These are phyloP conservation scores for Penicillium sp. DNA, from an alignment of 2,329 filamentous ascomycete genomes.

Conservation along the genomic window DNA sequence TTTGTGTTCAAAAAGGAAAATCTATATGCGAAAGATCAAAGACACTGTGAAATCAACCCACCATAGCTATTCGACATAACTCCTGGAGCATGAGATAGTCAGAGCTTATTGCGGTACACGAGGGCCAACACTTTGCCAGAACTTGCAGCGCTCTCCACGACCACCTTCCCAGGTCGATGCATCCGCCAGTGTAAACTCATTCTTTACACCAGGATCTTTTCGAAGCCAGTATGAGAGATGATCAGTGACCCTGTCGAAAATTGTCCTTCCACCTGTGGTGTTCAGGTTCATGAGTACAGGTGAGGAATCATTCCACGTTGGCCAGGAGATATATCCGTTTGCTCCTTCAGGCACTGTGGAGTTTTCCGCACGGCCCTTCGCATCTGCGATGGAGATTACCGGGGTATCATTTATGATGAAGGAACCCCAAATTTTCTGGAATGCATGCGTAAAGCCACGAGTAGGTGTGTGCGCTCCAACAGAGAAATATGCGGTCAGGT, in stretches of 20 bases:
- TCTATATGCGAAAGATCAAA: neutral
- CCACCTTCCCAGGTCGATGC: slow-evolving; percentile 52
- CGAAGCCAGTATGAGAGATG: slow-evolving; percentile 28
- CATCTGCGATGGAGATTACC: slow-evolving; percentile 12
- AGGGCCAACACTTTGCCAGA: slow-evolving; percentile 39
- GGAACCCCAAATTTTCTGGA: slow-evolving; percentile 50
- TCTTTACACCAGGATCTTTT: slow-evolving; percentile 34
- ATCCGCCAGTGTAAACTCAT: slow-evolving; percentile 45
- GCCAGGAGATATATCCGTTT: slow-evolving; percentile 39
- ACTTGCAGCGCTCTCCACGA: slow-evolving; percentile 47
- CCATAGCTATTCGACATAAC: neutral
- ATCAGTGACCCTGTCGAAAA: slow-evolving; percentile 14
- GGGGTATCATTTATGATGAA: slow-evolving; percentile 49
- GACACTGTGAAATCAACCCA: neutral
- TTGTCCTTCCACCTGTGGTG: slow-evolving; percentile 44
- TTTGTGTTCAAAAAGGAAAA: neutral
- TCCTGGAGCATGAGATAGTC: neutral
- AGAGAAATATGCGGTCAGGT: slow-evolving; percentile 52
- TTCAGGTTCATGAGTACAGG: slow-evolving; percentile 50
- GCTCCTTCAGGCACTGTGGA: slow-evolving; percentile 13
- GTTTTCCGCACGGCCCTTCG: slow-evolving; percentile 22
- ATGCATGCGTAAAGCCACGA: slow-evolving; percentile 38
- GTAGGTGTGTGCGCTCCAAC: slow-evolving; percentile 15
- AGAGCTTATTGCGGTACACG: slow-evolving; percentile 4
- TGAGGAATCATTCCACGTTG: slow-evolving; percentile 30